Evolutionary conservation across 2,329 filamentous ascomycete species (phyloP), one percentile per base, ranked within the genome.

Genomic region (Colletotrichum phormii): DNA sequence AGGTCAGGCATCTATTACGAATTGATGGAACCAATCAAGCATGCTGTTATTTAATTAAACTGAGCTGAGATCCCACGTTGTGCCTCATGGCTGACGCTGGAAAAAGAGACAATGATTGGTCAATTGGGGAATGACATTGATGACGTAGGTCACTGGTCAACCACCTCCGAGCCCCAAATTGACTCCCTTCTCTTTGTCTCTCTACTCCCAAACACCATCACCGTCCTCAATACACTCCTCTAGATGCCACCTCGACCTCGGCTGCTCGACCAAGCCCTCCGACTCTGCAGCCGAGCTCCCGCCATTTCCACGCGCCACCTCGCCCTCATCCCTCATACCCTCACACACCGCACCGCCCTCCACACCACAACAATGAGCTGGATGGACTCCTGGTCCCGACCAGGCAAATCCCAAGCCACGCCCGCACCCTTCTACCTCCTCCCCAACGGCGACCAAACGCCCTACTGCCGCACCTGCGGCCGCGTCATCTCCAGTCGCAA

Each of bases 391-490:
- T 84, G 82, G 82, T 83, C 80, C 7, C 81, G 82, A 0, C 83
- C 83, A 0, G 77, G 77, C 55, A 85, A 85, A 63, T 79, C 79
- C 12, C 81, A 84, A 75, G 78, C 83, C 7, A 82, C 80, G 0
- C 89, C 89, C 12, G 85, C 87, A 11, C 89, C 89, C 0, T 85
- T 86, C 61, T 91, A 91, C 76, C 81, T 91, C 31, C 82, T 83
- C 1, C 78, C 80, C 0, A 82, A 83, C 2, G 84, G 84, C 55
- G 86, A 88, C 60, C 78, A 82, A 31, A 86, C 86, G 0, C 85
- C 86, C 0, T 91, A 91, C 77, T 90, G 89, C 75, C 85, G 86
- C 73, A 86, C 86, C 13, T 91, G 89, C 75, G 89, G 90, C 1
- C 83, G 89, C 53, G 84, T 89, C 2, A 89, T 90, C 51, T 84